Conservation (phyloP, 371 early-diverging fungal species). For the Syncephalastrum contaminatum region DNA sequence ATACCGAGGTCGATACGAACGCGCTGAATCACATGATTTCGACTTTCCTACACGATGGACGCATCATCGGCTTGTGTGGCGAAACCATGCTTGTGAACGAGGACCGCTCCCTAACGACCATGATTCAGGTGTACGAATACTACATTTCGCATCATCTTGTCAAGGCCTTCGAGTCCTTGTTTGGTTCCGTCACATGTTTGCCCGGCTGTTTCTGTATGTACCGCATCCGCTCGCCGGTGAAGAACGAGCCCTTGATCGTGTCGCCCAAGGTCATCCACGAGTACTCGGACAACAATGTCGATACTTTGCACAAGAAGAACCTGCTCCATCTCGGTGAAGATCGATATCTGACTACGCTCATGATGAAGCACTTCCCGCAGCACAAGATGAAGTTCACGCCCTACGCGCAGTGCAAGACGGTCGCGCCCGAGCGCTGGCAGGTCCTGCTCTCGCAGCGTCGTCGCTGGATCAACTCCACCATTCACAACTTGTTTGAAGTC, state of each 20-base stretch:
- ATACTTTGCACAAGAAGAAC: slow-evolving; percentile 99
- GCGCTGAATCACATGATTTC: slow-evolving; percentile 87
- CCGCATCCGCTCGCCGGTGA: slow-evolving; percentile 80
- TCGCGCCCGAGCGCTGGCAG: slow-evolving; percentile 94
- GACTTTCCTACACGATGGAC: slow-evolving; percentile 84
- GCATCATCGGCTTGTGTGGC: slow-evolving; percentile 92
- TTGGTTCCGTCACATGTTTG: slow-evolving; percentile 96
- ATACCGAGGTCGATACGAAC: slow-evolving; percentile 86
- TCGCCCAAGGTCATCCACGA: slow-evolving; percentile 89
- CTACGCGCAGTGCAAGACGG: slow-evolving; percentile 96
- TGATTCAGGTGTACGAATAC: slow-evolving; percentile 99
- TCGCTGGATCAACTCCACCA: slow-evolving; percentile 99
- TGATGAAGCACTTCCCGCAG: slow-evolving; percentile 97
- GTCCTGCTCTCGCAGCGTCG: slow-evolving; percentile 87
- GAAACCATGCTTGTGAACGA: slow-evolving; percentile 91
- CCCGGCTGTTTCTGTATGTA: slow-evolving; percentile 98
- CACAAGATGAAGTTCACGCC: slow-evolving; percentile 97
- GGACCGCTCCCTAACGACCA: slow-evolving; percentile 89
- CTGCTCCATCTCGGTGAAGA: slow-evolving; percentile 98
- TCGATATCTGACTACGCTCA: slow-evolving; percentile 97
- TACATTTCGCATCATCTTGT: slow-evolving; percentile 98
- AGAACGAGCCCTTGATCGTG: slow-evolving; percentile 90
- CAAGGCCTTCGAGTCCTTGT: slow-evolving; percentile 99
- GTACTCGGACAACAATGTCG: slow-evolving; percentile 94
- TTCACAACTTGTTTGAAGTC: slow-evolving; percentile 95